Evolutionary conservation across 225 moss, liverwort and hornwort species (phyloP).

Genomic region (Neckera pumila): DNA sequence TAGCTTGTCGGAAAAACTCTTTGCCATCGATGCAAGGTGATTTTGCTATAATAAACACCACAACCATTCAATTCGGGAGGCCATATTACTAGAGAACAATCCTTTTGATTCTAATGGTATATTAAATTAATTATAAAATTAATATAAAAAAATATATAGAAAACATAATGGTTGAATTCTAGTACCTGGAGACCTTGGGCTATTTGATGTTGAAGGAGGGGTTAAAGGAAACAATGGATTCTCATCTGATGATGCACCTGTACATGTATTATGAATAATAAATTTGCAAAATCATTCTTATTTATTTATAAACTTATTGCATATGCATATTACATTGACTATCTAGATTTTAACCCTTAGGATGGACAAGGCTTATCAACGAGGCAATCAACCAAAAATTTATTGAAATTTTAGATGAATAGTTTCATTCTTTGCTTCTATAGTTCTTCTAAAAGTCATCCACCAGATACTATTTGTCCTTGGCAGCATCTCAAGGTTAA

Average conservation of each 20-base stretch:
- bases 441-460: background rate
- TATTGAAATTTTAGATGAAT: background rate
- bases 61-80: background rate
- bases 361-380: fast-evolving
- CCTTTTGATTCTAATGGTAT: no score
- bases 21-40: slow-evolving; percentile 10
- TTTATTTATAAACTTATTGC: background rate
- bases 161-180: background rate
- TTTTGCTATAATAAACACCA: background rate
- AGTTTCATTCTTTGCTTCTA: background rate
- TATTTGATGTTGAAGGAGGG: background rate
- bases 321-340: background rate
- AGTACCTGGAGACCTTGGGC: background rate
- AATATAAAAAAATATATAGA: no score
- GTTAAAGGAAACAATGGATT: background rate
- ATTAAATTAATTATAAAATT: no score
- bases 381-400: no score
- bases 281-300: background rate
- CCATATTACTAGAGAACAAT: no score
- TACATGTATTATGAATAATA: background rate
- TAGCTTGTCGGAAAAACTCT: slow-evolving; percentile 18
- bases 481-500: background rate
- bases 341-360: no score
- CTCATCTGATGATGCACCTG: background rate
- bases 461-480: background rate